phyloP scores from a whole-genome alignment of 352 stramenopile species.

The Globisporangium heterothallicum region DNA sequence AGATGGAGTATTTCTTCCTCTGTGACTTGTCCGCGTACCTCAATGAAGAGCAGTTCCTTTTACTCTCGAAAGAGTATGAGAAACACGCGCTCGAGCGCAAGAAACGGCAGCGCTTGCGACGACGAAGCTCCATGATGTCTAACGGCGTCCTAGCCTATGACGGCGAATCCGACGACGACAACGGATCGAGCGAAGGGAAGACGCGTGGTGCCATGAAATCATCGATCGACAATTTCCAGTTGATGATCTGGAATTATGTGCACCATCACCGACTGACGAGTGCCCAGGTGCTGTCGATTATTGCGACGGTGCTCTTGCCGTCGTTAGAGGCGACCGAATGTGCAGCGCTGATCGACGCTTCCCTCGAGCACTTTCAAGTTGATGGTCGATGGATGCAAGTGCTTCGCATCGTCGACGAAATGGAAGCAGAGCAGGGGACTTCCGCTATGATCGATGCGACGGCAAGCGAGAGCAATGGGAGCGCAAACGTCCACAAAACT shows the following conservation, averaged over 20 bases:
- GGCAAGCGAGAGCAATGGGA: constrained; percentile 3
- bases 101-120: constrained; percentile 8
- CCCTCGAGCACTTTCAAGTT: constrained; percentile 30
- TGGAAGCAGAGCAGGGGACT: constrained; percentile 17
- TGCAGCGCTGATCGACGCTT: constrained; percentile 28
- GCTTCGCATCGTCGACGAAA: constrained; percentile 32
- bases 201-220: neutral
- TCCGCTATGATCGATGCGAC: neutral
- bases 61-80: constrained; percentile 60
- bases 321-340: constrained; percentile 44
- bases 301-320: constrained; percentile 37
- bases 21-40: constrained; percentile 52
- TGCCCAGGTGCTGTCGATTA: constrained; percentile 33
- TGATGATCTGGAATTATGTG: constrained; percentile 58
- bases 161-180: constrained; percentile 11
- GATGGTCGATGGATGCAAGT: constrained; percentile 42
- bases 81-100: constrained; percentile 38
- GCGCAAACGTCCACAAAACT: constrained; percentile 22
- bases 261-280: constrained; percentile 45
- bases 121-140: constrained; percentile 1
- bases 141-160: too few species aligned
- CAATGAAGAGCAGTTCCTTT: constrained; percentile 57
- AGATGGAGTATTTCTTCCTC: constrained; percentile 74
- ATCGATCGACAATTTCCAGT: constrained; percentile 49
- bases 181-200: constrained; percentile 8